Conservation (phyloP, 2,329 filamentous ascomycete species). For the Fulvia fulva region DNA sequence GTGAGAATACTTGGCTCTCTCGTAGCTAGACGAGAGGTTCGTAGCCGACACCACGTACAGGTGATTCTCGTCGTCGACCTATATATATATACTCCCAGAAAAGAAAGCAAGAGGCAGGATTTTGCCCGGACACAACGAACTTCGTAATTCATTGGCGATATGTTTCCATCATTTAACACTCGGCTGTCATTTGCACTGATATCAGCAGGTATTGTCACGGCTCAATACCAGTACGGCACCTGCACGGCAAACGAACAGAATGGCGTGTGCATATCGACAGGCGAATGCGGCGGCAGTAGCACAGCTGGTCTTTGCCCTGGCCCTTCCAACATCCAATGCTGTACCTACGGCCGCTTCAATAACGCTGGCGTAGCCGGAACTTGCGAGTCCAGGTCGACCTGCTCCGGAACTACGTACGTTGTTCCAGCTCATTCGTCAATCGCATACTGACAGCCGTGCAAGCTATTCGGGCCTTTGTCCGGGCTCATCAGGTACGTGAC, state of each 20-base stretch:
- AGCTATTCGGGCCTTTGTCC: conserved; percentile 10
- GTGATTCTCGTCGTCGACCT: too few species aligned
- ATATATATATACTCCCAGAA: too few species aligned
- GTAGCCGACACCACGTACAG: too few species aligned
- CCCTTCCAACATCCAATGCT: conserved; percentile 9
- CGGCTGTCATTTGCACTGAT: background rate
- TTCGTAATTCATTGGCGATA: background rate
- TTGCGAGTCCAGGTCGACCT: conserved; percentile 9
- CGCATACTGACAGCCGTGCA: background rate
- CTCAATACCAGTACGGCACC: conserved; percentile 10
- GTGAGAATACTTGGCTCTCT: too few species aligned
- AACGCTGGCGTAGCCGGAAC: conserved; percentile 4
- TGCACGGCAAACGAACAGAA: conserved; percentile 11
- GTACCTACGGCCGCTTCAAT: conserved; percentile 9
- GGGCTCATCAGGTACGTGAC: background rate
- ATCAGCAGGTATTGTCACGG: background rate
- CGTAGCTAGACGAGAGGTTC: too few species aligned
- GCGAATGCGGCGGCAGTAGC: conserved; percentile 1
- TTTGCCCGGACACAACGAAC: background rate
- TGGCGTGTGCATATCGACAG: conserved; percentile 8
- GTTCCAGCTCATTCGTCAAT: too few species aligned
- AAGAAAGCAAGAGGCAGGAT: background rate
- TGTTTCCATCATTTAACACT: background rate
- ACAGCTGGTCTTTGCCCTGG: conserved; percentile 10
- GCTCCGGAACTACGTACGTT: conserved; percentile 3